Percentiles rank a stretch among this genome's conserved stretches.
These are phyloP conservation scores for Eucalyptus pauciflora DNA, from an alignment of 345 rosid species.

Conservation along the genomic window DNA sequence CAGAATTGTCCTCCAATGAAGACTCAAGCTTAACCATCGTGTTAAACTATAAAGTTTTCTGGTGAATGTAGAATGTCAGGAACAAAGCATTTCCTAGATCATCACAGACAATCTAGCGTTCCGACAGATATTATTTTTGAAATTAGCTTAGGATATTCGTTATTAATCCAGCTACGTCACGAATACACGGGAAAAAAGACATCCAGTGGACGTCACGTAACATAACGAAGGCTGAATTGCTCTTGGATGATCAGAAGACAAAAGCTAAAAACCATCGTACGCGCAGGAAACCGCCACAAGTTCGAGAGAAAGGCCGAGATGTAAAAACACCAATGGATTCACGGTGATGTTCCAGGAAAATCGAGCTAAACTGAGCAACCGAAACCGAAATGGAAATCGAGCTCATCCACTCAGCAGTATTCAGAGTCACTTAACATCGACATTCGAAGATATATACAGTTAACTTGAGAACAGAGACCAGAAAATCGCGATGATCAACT, in stretches of 20 bases:
- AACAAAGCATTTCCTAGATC: no score
- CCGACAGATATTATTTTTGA: no score
- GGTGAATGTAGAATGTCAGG: no score
- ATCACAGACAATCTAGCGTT: no score
- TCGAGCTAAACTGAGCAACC: neutral
- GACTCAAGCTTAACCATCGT: neutral
- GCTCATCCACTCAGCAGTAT: neutral
- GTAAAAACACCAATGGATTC: neutral
- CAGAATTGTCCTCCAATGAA: neutral
- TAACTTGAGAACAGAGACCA: neutral
- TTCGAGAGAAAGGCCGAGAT: neutral
- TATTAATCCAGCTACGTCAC: no score
- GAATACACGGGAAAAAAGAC: no score
- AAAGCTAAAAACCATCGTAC: neutral
- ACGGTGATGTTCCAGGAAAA: neutral
- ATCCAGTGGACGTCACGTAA: no score
- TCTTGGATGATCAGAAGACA: neutral
- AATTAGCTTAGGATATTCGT: no score
- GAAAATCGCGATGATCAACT: neutral
- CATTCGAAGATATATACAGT: neutral
- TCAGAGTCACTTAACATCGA: neutral
- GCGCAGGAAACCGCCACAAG: neutral
- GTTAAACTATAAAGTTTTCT: no score
- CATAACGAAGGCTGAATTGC: neutral
- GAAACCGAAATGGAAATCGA: neutral